Percentiles rank a stretch among this genome's conserved stretches.
These are phyloP conservation scores for Pulveroboletus ravenelii DNA, from an alignment of 768 basidiomycete species.

Conservation along the genomic window DNA sequence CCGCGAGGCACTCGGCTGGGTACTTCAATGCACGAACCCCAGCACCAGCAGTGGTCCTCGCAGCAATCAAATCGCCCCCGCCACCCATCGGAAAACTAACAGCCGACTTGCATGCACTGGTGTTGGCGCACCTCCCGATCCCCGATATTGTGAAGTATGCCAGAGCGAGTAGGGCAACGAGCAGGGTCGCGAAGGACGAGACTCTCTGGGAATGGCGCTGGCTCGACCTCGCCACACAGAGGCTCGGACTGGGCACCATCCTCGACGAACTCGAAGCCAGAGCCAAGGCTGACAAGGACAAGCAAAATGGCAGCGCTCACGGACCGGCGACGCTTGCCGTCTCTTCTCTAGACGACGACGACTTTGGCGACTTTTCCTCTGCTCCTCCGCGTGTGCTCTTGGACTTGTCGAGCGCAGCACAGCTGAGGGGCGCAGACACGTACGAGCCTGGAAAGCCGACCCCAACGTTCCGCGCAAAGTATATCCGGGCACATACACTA, in stretches of 20 bases:
- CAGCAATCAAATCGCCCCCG: conserved; percentile 24
- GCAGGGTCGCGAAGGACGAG: conserved; percentile 64
- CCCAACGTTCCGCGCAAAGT: conserved; percentile 48
- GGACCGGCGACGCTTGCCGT: conserved; percentile 60
- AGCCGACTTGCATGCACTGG: conserved; percentile 65
- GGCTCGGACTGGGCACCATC: conserved; percentile 39
- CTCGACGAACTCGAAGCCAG: conserved; percentile 56
- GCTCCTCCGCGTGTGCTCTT: conserved; percentile 27
- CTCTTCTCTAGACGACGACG: conserved; percentile 55
- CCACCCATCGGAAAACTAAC: conserved; percentile 74
- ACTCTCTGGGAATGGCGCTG: conserved; percentile 75
- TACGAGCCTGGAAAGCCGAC: conserved; percentile 20
- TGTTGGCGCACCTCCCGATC: conserved; percentile 71
- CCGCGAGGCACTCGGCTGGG: conserved; percentile 4
- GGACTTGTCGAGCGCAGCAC: conserved; percentile 15
- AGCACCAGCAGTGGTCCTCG: conserved; percentile 9
- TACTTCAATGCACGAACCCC: conserved; percentile 2
- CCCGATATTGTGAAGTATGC: conserved; percentile 79
- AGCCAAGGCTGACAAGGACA: conserved; percentile 35
- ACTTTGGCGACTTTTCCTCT: conserved; percentile 83
- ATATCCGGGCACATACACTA: conserved; percentile 59
- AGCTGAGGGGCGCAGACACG: conserved; percentile 10
- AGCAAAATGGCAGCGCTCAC: conserved; percentile 30
- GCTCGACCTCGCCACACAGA: conserved; percentile 51
- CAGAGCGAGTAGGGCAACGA: conserved; percentile 58